Conservation (phyloP, 306 rosid species). For the Castanopsis chinensis region DNA sequence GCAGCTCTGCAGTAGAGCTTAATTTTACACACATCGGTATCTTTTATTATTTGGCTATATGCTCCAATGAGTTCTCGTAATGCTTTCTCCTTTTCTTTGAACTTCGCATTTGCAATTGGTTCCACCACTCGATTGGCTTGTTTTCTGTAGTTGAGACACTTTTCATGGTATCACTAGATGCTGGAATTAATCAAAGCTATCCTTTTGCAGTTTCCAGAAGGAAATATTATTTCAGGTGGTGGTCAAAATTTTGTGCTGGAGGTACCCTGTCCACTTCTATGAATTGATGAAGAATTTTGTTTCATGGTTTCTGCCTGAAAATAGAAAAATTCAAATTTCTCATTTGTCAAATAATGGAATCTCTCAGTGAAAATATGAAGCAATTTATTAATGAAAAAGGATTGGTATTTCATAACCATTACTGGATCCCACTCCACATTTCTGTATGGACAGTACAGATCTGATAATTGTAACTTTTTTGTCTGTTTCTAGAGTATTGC, state of each 20-base stretch:
- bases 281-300: not conserved
- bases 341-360: not conserved
- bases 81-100: not conserved
- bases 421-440: not conserved
- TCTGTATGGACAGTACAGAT: not conserved
- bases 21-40: not conserved
- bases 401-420: not conserved
- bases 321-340: not conserved
- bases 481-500: not conserved
- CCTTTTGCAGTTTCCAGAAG: conserved; percentile 25
- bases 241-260: conserved; percentile 34
- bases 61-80: not conserved
- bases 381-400: not conserved
- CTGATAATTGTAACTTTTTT: not conserved
- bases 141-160: not conserved
- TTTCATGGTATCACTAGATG: not conserved
- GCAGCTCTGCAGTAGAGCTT: not conserved
- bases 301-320: not conserved
- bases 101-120: not conserved
- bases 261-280: conserved; percentile 12
- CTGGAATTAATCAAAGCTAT: conserved; percentile 12
- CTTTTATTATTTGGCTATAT: not conserved
- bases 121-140: not conserved
- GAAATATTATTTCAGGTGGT: conserved; percentile 29
- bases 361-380: not conserved